Percentiles rank a stretch among this genome's conserved stretches.
Evolutionary conservation across 352 stramenopile species (phyloP).

Genomic region (Globisporangium polare): DNA sequence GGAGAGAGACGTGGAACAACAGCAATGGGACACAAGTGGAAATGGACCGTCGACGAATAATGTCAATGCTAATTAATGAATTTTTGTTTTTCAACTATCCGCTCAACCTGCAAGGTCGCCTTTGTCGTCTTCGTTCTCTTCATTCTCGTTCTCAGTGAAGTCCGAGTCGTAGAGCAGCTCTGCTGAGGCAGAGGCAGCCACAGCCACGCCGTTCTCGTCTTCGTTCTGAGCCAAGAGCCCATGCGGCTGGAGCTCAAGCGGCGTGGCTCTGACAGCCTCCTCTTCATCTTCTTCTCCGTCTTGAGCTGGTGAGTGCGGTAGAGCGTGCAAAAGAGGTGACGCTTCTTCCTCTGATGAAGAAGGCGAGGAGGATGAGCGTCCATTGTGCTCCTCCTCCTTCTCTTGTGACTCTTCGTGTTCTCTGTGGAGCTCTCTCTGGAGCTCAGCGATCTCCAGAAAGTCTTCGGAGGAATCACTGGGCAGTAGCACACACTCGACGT

Average conservation of each 20-base stretch:
- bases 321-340: background rate
- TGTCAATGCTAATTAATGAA: background rate
- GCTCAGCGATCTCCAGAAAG: conserved; percentile 24
- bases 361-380: background rate
- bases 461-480: conserved; percentile 34
- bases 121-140: background rate
- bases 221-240: background rate
- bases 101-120: background rate
- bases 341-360: background rate
- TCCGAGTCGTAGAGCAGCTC: conserved; percentile 24
- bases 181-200: background rate
- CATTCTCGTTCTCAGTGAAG: conserved; percentile 17
- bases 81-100: background rate
- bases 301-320: background rate
- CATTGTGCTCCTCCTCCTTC: background rate
- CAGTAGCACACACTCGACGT: background rate
- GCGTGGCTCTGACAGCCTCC: too few relatives aligned
- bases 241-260: background rate
- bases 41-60: too few relatives aligned
- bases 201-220: background rate
- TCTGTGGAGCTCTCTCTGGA: background rate
- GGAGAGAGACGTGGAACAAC: too few relatives aligned
- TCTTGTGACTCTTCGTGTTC: too few relatives aligned
- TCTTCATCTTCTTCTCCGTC: too few relatives aligned
- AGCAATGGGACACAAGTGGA: too few relatives aligned